Evolutionary conservation across 129 eudicot species (phyloP).

Genomic region (carrot (Daucus carota)): DNA sequence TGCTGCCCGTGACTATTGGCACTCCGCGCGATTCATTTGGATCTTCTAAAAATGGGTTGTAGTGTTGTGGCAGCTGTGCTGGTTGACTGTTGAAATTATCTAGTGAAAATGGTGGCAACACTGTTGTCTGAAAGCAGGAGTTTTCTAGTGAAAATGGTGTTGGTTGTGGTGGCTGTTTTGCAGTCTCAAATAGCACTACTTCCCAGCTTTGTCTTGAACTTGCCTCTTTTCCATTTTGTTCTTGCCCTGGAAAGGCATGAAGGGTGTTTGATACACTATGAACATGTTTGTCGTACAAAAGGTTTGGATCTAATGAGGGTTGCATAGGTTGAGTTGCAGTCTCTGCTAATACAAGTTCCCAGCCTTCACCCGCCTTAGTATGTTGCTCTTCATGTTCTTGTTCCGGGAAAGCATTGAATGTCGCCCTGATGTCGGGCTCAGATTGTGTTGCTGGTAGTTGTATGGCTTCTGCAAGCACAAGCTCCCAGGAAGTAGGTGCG

Average conservation of each 20-base stretch:
- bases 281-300: neutral
- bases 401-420: neutral
- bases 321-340: neutral
- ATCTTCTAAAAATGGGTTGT: slow-evolving; percentile 52
- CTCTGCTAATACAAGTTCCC: slow-evolving; percentile 40
- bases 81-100: neutral
- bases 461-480: slow-evolving; percentile 23
- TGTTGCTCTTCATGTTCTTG: slow-evolving; percentile 7
- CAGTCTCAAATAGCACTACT: slow-evolving; percentile 26
- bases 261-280: slow-evolving; percentile 10
- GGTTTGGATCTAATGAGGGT: neutral
- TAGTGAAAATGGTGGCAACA: neutral
- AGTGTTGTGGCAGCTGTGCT: slow-evolving; percentile 10
- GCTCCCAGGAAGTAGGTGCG: slow-evolving; percentile 27
- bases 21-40: neutral
- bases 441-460: slow-evolving; percentile 11
- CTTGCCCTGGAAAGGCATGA: slow-evolving; percentile 8
- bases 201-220: slow-evolving; percentile 31
- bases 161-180: slow-evolving; percentile 9
- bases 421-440: neutral
- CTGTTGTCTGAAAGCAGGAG: neutral
- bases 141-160: neutral
- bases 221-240: neutral
- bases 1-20: neutral
- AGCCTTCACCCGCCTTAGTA: slow-evolving; percentile 10